These are phyloP conservation scores for Amanita rimosa DNA, from an alignment of 768 basidiomycete species.

Conservation along the genomic window DNA sequence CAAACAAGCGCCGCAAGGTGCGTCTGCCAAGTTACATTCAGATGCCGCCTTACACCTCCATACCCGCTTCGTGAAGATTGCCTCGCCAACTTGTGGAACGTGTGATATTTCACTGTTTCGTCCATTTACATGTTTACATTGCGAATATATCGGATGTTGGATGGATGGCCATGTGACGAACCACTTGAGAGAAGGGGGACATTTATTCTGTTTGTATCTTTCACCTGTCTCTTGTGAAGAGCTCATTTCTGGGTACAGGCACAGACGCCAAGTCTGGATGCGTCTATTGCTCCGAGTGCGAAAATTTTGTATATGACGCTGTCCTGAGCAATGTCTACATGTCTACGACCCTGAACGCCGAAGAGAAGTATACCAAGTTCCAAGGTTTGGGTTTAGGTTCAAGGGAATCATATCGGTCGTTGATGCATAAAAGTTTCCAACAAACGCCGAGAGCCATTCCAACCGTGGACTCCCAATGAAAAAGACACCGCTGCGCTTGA, in stretches of 20 bases:
- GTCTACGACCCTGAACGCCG: conserved; percentile 33
- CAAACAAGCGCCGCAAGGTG: conserved; percentile 60
- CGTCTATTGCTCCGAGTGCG: conserved; percentile 63
- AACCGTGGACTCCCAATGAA: conserved; percentile 25
- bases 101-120: conserved; percentile 47
- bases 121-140: conserved; percentile 68
- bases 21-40: conserved; percentile 10
- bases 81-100: conserved; percentile 51
- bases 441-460: conserved; percentile 23
- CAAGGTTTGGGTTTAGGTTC: conserved; percentile 29
- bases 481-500: conserved; percentile 35
- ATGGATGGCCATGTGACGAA: conserved; percentile 36
- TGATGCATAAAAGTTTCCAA: conserved; percentile 18
- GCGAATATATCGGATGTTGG: conserved; percentile 66
- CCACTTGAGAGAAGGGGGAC: conserved; percentile 48
- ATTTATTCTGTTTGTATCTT: conserved; percentile 51
- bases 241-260: conserved; percentile 29
- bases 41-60: not conserved
- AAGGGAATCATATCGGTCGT: not conserved
- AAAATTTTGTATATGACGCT: conserved; percentile 62
- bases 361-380: conserved; percentile 53
- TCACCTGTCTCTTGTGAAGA: not conserved
- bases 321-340: conserved; percentile 35
- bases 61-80: conserved; percentile 19
- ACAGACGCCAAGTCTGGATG: conserved; percentile 65